A percentile compares a stretch with the other conserved stretches of the same genome.
phyloP scores from a whole-genome alignment of 371 early-diverging fungal genomes.

The Capniomyces stellatus region DNA sequence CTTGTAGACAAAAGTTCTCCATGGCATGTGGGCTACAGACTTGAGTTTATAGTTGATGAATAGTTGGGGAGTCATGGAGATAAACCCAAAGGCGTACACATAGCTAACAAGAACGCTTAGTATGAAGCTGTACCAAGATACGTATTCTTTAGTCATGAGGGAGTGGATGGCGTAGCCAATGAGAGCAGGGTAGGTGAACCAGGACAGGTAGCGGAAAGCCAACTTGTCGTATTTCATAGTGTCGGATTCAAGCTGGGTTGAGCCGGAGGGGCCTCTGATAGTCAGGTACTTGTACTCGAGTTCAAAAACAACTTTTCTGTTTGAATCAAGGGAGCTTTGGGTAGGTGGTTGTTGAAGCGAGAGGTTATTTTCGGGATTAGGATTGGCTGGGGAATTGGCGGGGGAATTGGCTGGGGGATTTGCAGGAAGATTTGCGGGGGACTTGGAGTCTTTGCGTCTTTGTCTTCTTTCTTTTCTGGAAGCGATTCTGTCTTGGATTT shows the following conservation, averaged over 20 bases:
- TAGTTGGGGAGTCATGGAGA: slow-evolving; percentile 82
- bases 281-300: not conserved
- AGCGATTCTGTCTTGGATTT: not conserved
- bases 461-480: not conserved
- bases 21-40: slow-evolving; percentile 85
- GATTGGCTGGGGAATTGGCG: not conserved
- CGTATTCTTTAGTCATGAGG: slow-evolving; percentile 64
- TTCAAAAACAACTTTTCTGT: not conserved
- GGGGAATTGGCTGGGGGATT: not conserved
- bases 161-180: slow-evolving; percentile 70
- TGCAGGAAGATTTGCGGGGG: too few species aligned
- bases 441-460: not conserved
- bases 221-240: slow-evolving; percentile 73
- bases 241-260: slow-evolving; percentile 46
- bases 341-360: too few species aligned
- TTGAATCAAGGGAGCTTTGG: not conserved
- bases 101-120: slow-evolving; percentile 72
- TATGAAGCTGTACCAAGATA: slow-evolving; percentile 85
- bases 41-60: slow-evolving; percentile 88
- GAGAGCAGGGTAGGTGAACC: slow-evolving; percentile 61
- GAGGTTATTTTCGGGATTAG: too few species aligned
- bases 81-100: slow-evolving; percentile 72
- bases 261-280: slow-evolving; percentile 4
- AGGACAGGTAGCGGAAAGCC: slow-evolving; percentile 72
- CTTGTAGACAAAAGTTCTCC: slow-evolving; percentile 87